phyloP scores from a whole-genome alignment of 139 green algal genomes.

The Chlorokybus atmophyticus region DNA sequence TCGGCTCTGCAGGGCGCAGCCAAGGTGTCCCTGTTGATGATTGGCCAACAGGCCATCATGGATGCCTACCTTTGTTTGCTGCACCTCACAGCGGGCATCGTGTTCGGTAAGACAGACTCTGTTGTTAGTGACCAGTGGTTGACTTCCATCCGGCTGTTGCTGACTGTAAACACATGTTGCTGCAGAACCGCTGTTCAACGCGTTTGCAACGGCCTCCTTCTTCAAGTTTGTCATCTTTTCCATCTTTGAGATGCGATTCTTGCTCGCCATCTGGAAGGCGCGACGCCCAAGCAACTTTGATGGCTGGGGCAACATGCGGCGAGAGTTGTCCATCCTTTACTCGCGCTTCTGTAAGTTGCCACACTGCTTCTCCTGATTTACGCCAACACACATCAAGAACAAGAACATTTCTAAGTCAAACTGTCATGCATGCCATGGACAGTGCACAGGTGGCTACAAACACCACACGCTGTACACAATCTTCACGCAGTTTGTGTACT shows the following conservation, averaged over 20 bases:
- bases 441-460: too few species aligned
- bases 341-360: conserved; percentile 58
- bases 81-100: conserved; percentile 72
- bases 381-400: too few species aligned
- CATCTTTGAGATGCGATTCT: conserved; percentile 74
- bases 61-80: conserved; percentile 75
- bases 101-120: conserved; percentile 35
- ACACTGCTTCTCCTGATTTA: too few species aligned
- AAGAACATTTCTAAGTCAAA: too few species aligned
- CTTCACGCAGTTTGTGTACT: too few species aligned
- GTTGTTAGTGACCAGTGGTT: too few species aligned
- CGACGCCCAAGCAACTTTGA: conserved; percentile 31
- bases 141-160: too few species aligned
- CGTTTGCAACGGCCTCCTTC: conserved; percentile 57
- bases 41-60: conserved; percentile 65
- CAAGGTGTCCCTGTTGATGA: conserved; percentile 52
- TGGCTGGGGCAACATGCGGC: conserved; percentile 39
- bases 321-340: conserved; percentile 67
- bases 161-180: too few species aligned
- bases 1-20: conserved; percentile 16
- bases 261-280: conserved; percentile 66
- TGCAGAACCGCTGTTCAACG: conserved; percentile 62
- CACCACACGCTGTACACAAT: background rate
- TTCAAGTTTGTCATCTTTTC: conserved; percentile 74
- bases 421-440: too few species aligned